Evolutionary conservation across 1,139 yeast genomes (phyloP).

Genomic region (Lodderomyces pseudojiufengensis): DNA sequence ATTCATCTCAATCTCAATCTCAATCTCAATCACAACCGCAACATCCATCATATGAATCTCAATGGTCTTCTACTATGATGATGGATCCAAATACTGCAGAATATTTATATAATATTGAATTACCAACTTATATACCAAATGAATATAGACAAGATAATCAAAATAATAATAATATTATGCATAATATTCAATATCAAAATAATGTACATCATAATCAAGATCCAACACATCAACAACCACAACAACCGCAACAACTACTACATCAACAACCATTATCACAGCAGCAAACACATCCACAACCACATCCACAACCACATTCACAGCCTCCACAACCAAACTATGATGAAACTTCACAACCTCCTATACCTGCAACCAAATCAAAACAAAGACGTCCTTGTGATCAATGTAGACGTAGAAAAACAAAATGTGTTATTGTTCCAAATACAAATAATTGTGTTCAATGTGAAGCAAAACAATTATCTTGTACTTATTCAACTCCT

Average conservation of each 20-base stretch:
- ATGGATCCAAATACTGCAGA: conserved; percentile 32
- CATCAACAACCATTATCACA: conserved; percentile 3
- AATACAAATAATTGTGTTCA: conserved; percentile 58
- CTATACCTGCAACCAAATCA: conserved; percentile 10
- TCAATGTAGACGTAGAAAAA: conserved; percentile 63
- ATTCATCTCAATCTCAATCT: conserved; percentile 15
- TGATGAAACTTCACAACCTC: conserved; percentile 9
- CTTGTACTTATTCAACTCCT: conserved; percentile 50
- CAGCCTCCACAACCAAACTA: conserved; percentile 4
- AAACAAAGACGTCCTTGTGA: conserved; percentile 56
- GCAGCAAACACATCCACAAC: conserved; percentile 3
- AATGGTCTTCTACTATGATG: conserved; percentile 36
- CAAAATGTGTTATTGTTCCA: conserved; percentile 61
- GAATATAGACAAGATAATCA: neutral
- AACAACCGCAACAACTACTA: conserved; percentile 3
- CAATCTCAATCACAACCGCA: conserved; percentile 14
- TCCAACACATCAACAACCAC: neutral
- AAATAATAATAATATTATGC: conserved; percentile 21
- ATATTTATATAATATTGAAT: conserved; percentile 32
- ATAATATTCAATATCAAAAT: conserved; percentile 34
- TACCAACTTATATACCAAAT: conserved; percentile 10
- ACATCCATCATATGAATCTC: conserved; percentile 4
- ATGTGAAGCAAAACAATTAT: conserved; percentile 65
- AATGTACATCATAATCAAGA: conserved; percentile 16
- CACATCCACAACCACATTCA: conserved; percentile 7